phyloP scores from a whole-genome alignment of 495 filamentous ascomycete genomes.

The Poronia punctata region DNA sequence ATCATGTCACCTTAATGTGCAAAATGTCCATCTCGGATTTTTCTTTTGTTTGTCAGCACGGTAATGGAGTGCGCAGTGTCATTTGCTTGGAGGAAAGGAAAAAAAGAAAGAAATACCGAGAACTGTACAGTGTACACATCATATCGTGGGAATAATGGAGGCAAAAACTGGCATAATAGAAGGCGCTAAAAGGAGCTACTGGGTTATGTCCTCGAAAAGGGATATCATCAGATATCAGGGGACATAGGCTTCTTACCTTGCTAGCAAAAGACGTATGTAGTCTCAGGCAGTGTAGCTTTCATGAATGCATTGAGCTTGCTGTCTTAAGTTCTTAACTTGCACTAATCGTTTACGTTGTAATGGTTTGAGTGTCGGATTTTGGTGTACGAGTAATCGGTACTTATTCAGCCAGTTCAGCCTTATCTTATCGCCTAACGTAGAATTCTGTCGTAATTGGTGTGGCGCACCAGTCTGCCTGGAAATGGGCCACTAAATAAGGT shows the following conservation, averaged over 20 bases:
- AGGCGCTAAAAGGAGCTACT: background rate
- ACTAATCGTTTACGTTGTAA: no score
- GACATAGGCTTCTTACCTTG: slow-evolving; percentile 5
- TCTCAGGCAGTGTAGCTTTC: background rate
- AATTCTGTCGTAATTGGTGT: no score
- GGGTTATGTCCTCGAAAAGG: background rate
- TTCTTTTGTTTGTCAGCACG: no score
- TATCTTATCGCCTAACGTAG: slow-evolving; percentile 5
- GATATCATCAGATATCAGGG: slow-evolving; percentile 8
- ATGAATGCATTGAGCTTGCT: slow-evolving; percentile 3
- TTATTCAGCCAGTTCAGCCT: no score
- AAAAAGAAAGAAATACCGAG: slow-evolving; percentile 1
- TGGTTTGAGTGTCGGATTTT: no score
- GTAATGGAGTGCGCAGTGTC: background rate
- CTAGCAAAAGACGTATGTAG: slow-evolving; percentile 5
- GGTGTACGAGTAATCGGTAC: no score
- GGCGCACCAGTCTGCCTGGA: no score
- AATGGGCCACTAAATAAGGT: no score
- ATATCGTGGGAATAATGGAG: slow-evolving; percentile 4
- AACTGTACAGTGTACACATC: slow-evolving; percentile 1
- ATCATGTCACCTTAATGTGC: no score
- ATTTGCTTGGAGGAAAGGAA: slow-evolving; percentile 3
- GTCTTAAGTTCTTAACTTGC: no score
- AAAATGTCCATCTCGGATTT: no score
- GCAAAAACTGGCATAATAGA: slow-evolving; percentile 4